phyloP scores from a whole-genome alignment of 441 rosid genomes.

The Populus hybrid region DNA sequence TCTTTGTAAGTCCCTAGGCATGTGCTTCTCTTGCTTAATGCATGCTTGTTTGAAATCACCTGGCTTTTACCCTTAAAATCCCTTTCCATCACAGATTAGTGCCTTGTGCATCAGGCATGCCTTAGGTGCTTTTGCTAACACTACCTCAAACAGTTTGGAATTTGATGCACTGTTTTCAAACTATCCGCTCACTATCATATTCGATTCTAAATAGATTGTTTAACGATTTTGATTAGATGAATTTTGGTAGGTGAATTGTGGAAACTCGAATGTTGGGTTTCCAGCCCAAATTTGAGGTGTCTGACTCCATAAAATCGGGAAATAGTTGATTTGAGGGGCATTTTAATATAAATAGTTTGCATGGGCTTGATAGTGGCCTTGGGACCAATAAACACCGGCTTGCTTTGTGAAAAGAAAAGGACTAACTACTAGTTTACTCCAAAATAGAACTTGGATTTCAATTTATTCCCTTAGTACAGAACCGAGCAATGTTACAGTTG shows the following conservation, averaged over 20 bases:
- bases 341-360: background rate
- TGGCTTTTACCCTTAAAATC: background rate
- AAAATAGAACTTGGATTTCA: background rate
- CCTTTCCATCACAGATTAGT: background rate
- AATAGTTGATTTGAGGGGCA: background rate
- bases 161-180: slow-evolving; percentile 1
- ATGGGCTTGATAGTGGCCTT: background rate
- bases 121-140: background rate
- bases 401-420: background rate
- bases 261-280: background rate
- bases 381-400: background rate
- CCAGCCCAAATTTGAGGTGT: background rate
- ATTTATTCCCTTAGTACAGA: background rate
- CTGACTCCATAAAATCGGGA: background rate
- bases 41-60: background rate
- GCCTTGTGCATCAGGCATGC: background rate
- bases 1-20: background rate
- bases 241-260: background rate
- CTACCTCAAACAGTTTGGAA: background rate
- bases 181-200: background rate
- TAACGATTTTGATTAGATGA: background rate
- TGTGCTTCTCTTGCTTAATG: background rate
- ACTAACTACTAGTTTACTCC: background rate
- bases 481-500: background rate
- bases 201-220: background rate